These are phyloP conservation scores for Eurotiales sp. DNA, from an alignment of 2,329 filamentous ascomycete genomes.

Conservation along the genomic window DNA sequence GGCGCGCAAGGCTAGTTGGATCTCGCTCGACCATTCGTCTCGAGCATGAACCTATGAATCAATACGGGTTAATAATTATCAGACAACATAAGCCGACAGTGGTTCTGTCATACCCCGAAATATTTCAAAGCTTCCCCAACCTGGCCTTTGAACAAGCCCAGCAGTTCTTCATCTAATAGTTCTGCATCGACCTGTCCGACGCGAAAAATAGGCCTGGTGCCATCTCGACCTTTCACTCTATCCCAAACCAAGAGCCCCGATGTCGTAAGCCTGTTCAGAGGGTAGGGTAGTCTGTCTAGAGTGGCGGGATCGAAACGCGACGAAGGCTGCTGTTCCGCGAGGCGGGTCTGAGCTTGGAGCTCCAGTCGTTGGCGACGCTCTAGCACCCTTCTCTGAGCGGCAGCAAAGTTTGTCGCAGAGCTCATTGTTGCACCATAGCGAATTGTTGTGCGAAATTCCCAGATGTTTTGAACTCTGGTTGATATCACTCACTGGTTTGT, in stretches of 20 bases:
- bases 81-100: conserved; percentile 17
- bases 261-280: conserved; percentile 54
- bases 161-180: conserved; percentile 85
- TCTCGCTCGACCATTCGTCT: conserved; percentile 85
- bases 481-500: background rate
- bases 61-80: conserved; percentile 11
- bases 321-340: conserved; percentile 41
- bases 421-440: conserved; percentile 46
- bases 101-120: conserved; percentile 57
- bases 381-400: conserved; percentile 81
- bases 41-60: conserved; percentile 57
- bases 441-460: background rate
- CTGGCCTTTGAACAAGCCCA: conserved; percentile 79
- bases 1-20: conserved; percentile 70
- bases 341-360: conserved; percentile 57
- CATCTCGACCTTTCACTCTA: conserved; percentile 66
- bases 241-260: conserved; percentile 60
- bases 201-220: conserved; percentile 79
- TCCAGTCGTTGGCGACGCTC: conserved; percentile 76
- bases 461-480: conserved; percentile 3
- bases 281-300: conserved; percentile 57
- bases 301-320: conserved; percentile 52
- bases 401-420: conserved; percentile 71
- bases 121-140: conserved; percentile 86
- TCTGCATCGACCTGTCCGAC: conserved; percentile 97